These are phyloP conservation scores for Orobanche coerulescens DNA, from an alignment of 257 asterid genomes.

Conservation along the genomic window DNA sequence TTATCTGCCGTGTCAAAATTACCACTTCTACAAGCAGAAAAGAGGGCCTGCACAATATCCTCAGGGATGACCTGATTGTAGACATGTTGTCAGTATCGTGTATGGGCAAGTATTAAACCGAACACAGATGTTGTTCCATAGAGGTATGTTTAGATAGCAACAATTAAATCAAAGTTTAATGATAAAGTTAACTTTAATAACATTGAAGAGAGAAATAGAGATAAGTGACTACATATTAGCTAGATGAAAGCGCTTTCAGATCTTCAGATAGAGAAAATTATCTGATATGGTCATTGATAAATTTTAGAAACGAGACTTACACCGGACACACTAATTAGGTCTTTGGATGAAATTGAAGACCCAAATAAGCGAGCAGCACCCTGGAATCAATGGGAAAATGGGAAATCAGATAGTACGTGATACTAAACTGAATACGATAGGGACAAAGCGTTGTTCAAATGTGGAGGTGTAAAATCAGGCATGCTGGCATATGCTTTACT, in stretches of 20 bases:
- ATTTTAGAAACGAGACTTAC: conserved; percentile 42
- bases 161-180: not conserved
- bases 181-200: not conserved
- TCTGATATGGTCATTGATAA: not conserved
- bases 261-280: conserved; percentile 5
- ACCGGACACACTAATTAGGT: conserved; percentile 82
- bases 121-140: not conserved
- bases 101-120: not conserved
- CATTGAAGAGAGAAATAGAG: not conserved
- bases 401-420: not conserved
- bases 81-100: conserved; percentile 7
- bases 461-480: not conserved
- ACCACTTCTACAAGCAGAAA: conserved; percentile 72
- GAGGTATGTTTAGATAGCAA: not conserved
- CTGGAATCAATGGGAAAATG: conserved; percentile 38
- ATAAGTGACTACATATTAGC: not conserved
- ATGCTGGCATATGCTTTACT: not conserved
- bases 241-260: not conserved
- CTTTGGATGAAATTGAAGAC: conserved; percentile 71
- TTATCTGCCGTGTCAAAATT: conserved; percentile 76
- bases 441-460: not conserved
- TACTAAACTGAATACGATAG: not conserved
- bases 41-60: conserved; percentile 52
- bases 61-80: conserved; percentile 66
- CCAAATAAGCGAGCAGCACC: conserved; percentile 98